Base-by-base conservation (phyloP, 2,329 filamentous ascomycete genomes). In the Bipolaris victoriae region DNA sequence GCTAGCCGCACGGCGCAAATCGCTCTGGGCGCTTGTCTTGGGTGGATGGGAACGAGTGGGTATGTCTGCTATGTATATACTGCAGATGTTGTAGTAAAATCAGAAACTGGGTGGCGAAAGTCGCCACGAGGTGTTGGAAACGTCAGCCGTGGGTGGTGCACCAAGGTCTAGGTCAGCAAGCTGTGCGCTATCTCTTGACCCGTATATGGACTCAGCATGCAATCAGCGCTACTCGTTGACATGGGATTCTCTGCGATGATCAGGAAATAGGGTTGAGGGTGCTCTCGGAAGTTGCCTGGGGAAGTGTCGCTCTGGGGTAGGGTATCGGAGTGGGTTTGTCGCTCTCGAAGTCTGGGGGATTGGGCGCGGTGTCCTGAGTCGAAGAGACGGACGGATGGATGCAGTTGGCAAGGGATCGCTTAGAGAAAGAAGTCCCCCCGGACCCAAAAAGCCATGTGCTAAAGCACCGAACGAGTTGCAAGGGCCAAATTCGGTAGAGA, bases 231-330 rank as follows among this genome's bases (percentile, higher is more conserved):
- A 52, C 41, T 49, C 37, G 48, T 50, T 57, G 41, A 45, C 50
- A 35, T 51, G 35, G 46, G 46, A 35, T 31, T 41, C 39, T 47
- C 37, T 46, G 24, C 31, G 31, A 24, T 44, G 49, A 46, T 47
- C 35, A 51, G 43, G 15, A 47, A 24, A 20, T 35, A 48, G 46
- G 46, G 52, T 26, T 52, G 22, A 18, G 49, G 44, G 39, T 37
- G 55, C 55, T 55, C 48, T 52, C 48, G 55, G 51, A 44, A 47
- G 49, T 43, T 61, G 58, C 57, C 45, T 54, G 31, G 55, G 43
- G 49, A 20, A 26, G 31, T 49, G 44, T 29, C 36, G 49, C 45
- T 54, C 44, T 48, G 49, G 49, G 49, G 49, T 52, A 31, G 49
- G 54, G 54, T 52, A 36, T 29, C 35, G 48, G 11, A 41, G 36